Evolutionary conservation across 2,329 filamentous ascomycete species (phyloP), one percentile per base, ranked within the genome.

Genomic region (Arthrobotrys conoides): DNA sequence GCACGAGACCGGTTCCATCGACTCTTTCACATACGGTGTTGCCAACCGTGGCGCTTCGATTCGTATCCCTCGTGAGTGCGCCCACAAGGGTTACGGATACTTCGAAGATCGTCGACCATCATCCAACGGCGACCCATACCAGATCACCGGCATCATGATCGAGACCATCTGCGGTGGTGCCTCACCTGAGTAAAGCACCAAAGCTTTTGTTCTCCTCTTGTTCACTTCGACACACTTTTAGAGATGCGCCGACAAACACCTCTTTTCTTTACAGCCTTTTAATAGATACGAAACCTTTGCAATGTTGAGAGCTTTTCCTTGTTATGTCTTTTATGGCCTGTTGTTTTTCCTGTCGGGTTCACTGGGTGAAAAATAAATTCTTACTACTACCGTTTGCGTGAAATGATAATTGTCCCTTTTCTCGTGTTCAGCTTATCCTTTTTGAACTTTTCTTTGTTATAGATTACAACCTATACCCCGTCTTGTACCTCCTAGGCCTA

Each of bases 1-100:
- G 81, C 93, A 97, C 87, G 96, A 99, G 90, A 99, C 96, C 10
- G 94, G 94, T 57, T 90, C 88, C 83, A 97, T 97, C 84, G 95
- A 99, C 84, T 89, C 92, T 85, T 99, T 99, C 90, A 91, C 90
- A 82, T 98, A 91, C 86, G 95, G 96, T 84, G 91, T 98, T 80
- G 96, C 96, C 85, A 95, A 98, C 91, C 94, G 96, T 86, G 96
- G 95, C 83, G 91, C 93, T 76, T 96, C 92, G 46, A 94, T 98
- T 83, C 93, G 96, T 85, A 96, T 99, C 82, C 94, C 94, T 83
- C 91, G 94, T 83, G 90, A 93, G 83, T 90, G 89, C 82, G 94
- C 92, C 61, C 91, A 92, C 84, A 93, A 97, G 86, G 93, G 93
- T 85, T 96, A 92, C 87, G 94, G 94, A 81, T 97, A 97, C 89